Base-by-base conservation (phyloP, 192 early-diverging fungal species). In the Coemansia sp. region DNA sequence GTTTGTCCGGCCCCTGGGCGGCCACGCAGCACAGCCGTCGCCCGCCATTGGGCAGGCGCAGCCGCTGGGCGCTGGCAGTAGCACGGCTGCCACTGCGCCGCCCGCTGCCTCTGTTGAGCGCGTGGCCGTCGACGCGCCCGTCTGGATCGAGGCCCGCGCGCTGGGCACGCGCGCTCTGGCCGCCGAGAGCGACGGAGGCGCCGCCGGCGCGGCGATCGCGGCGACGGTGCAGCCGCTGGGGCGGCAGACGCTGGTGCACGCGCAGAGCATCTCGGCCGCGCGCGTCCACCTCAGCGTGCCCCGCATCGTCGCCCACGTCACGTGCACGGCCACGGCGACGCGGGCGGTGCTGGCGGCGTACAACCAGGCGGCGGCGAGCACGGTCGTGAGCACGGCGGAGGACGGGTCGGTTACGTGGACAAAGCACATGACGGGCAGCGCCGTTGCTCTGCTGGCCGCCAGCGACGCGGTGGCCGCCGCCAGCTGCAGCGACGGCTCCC, bases 1-100 rank as follows among this genome's bases (percentile, higher is more conserved):
- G 57, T 86, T 88, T 76, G 64, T 90, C 10, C 77, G 86, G 26
- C 64, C 66, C 23, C 47, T 66, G 41, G 52, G 66, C 38, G 62
- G 64, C 59, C 8, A 38, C 23, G 2, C 52, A 52, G 37, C 23
- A 21, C 61, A 41, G 31, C 26, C 50, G 25, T 16, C 50, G 18
- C 48, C 50, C 23, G 18, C 7, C 7, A 16, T 2, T 21, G 6
- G 6, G 20, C 39, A 25, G n/a, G n/a, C n/a, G 36, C 23, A 38
- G 1, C 53, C 39, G 0, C 34, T 42, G 13, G 39, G 39, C 0
- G 12, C 16, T 42, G 39, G 14, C 13, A 42, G 16, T 16, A 42
- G 14, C 14, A 6, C 6, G 5, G 16, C 6, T 6, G 39, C 16
- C 5, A 16, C 16, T n/a, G 14, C 13, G 31, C 31, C 4, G 31